phyloP scores from a whole-genome alignment of 257 asterid genomes.

The Cordia subcordata region DNA sequence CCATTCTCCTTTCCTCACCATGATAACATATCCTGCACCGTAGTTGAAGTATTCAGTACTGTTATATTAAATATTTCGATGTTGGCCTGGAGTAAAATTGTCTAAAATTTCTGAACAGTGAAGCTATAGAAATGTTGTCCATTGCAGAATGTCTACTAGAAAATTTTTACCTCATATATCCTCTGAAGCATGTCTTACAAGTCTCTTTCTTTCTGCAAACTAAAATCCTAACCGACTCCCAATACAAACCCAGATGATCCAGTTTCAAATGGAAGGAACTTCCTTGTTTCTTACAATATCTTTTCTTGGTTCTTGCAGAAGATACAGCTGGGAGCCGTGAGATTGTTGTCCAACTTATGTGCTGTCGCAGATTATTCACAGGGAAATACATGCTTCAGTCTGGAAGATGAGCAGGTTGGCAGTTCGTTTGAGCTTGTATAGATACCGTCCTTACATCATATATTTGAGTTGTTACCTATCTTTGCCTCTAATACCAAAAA shows the following conservation, averaged over 20 bases:
- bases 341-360: slow-evolving; percentile 66
- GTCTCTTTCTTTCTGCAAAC: too few relatives aligned
- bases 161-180: too few relatives aligned
- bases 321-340: slow-evolving; percentile 70
- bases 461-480: background rate
- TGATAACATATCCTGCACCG: too few relatives aligned
- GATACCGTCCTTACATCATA: slow-evolving; percentile 12
- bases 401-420: slow-evolving; percentile 83
- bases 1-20: background rate
- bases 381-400: slow-evolving; percentile 59
- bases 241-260: background rate
- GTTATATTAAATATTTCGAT: background rate
- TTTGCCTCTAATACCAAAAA: slow-evolving; percentile 19
- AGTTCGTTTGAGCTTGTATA: slow-evolving; percentile 10
- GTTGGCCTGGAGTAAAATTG: background rate
- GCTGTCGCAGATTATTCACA: slow-evolving; percentile 43
- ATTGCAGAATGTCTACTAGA: too few relatives aligned
- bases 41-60: too few relatives aligned
- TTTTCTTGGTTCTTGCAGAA: slow-evolving; percentile 40
- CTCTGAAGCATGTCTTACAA: too few relatives aligned
- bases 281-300: background rate
- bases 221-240: background rate
- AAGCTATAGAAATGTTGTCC: background rate
- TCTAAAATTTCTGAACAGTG: background rate
- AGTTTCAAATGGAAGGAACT: too few relatives aligned